Evolutionary conservation across 805 yeast genomes (phyloP).

Genomic region (Cephaloascus fragrans): DNA sequence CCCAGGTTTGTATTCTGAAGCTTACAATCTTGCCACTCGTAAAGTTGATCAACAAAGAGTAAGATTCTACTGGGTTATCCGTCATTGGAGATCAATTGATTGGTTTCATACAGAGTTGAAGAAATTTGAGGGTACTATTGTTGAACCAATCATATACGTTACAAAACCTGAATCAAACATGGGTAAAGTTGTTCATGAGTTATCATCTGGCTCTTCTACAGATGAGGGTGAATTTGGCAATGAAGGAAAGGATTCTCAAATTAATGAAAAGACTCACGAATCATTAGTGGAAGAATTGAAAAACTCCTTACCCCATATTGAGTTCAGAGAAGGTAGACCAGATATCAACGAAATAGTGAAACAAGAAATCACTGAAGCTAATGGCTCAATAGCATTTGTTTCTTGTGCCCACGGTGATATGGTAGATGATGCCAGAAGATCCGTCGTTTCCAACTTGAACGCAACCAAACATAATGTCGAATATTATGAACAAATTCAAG

Average conservation of each 20-base stretch:
- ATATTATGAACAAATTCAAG: conserved; percentile 23
- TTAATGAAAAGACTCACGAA: conserved; percentile 1
- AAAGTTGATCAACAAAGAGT: conserved; percentile 6
- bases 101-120: conserved; percentile 28
- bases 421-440: conserved; percentile 22
- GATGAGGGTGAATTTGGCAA: conserved; percentile 2
- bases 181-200: neutral
- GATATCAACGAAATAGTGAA: conserved; percentile 20
- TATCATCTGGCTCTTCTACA: conserved; percentile 2
- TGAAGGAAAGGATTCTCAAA: conserved; percentile 1
- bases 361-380: conserved; percentile 22
- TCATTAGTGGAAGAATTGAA: conserved; percentile 5
- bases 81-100: conserved; percentile 26
- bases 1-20: conserved; percentile 43
- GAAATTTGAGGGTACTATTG: conserved; percentile 18
- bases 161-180: conserved; percentile 17
- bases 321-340: conserved; percentile 36
- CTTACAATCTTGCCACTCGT: conserved; percentile 13
- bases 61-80: conserved; percentile 28
- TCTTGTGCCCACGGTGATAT: conserved; percentile 39
- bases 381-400: conserved; percentile 34
- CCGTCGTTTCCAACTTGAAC: conserved; percentile 16
- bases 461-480: conserved; percentile 20
- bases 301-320: conserved; percentile 22
- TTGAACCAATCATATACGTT: conserved; percentile 30